Evolutionary conservation across 208 protist species (phyloP).

Genomic region (Naegleria gruberi): DNA sequence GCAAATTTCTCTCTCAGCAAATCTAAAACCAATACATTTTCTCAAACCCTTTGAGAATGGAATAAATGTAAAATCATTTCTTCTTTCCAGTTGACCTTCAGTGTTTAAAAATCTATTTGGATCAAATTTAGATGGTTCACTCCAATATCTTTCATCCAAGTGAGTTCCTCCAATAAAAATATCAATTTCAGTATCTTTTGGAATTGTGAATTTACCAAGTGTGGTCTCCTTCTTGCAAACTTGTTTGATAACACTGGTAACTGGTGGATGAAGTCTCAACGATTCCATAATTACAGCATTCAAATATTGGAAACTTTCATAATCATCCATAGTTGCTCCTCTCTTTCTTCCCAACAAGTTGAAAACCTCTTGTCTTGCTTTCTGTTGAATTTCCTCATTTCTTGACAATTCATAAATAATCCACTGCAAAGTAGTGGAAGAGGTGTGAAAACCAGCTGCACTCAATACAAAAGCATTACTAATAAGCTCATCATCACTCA

Average conservation of each 20-base stretch:
- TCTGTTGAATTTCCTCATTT: background rate
- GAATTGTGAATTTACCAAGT: background rate
- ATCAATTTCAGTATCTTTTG: conserved; percentile 14
- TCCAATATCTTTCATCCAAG: background rate
- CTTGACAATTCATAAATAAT: background rate
- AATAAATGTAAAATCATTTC: background rate
- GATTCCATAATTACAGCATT: background rate
- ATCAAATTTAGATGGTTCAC: background rate
- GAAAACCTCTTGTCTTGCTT: background rate
- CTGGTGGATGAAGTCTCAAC: background rate
- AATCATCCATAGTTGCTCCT: background rate
- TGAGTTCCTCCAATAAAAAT: background rate
- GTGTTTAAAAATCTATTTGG: background rate
- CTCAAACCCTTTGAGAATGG: background rate
- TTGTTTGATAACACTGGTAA: background rate
- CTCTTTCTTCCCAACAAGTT: background rate
- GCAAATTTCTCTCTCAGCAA: background rate
- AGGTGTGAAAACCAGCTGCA: background rate
- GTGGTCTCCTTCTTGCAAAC: background rate
- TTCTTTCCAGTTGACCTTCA: background rate
- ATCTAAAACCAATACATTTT: background rate
- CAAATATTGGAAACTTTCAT: background rate
- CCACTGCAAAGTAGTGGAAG: background rate
- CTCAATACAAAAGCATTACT: background rate
- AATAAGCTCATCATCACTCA: background rate